These are phyloP conservation scores for Zymoseptoria brevis DNA, from an alignment of 2,329 filamentous ascomycete species.

Conservation along the genomic window DNA sequence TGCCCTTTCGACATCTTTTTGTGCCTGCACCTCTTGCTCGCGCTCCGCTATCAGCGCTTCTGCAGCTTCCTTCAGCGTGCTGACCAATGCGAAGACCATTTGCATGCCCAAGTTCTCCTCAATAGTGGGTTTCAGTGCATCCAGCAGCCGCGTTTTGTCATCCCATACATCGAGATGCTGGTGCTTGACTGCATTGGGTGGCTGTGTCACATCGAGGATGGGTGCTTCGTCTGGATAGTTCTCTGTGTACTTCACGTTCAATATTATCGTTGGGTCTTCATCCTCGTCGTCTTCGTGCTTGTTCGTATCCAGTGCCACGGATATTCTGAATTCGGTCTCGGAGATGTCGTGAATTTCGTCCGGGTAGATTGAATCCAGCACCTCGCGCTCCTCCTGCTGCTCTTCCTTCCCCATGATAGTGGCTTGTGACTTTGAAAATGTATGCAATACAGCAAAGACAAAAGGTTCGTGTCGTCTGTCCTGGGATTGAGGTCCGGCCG, in stretches of 20 bases:
- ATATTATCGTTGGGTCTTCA: constrained; percentile 59
- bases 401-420: constrained; percentile 58
- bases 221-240: constrained; percentile 85
- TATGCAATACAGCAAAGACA: not conserved
- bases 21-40: constrained; percentile 52
- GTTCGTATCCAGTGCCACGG: constrained; percentile 63
- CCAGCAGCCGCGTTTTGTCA: constrained; percentile 68
- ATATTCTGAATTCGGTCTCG: constrained; percentile 80
- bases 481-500: not conserved
- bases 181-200: constrained; percentile 62
- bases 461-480: not conserved
- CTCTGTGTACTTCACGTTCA: constrained; percentile 83
- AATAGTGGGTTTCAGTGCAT: constrained; percentile 63
- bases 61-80: constrained; percentile 80
- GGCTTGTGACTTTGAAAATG: not conserved
- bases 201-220: constrained; percentile 67
- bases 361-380: constrained; percentile 95
- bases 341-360: constrained; percentile 96
- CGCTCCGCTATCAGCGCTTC: constrained; percentile 74
- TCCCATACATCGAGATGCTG: constrained; percentile 69
- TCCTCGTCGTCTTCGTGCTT: constrained; percentile 47
- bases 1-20: constrained; percentile 46
- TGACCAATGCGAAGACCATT: constrained; percentile 91
- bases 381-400: constrained; percentile 90
- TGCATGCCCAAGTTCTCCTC: constrained; percentile 94